phyloP scores from a whole-genome alignment of 179 eudicot genomes.

The Carnegiea gigantea region DNA sequence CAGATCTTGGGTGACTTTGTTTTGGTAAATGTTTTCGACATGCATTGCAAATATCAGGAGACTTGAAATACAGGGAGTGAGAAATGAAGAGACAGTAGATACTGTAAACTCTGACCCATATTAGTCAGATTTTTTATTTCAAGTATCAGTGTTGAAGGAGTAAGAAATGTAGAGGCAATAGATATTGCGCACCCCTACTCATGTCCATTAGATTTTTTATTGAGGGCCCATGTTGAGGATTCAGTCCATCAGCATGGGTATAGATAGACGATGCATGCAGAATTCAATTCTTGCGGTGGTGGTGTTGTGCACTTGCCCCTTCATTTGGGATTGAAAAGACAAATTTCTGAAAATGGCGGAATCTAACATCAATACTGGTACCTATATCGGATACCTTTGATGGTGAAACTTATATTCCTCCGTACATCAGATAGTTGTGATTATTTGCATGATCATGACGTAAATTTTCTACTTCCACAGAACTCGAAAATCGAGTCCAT shows the following conservation, averaged over 20 bases:
- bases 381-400: background rate
- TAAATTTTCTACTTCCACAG: conserved; percentile 33
- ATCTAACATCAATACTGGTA: background rate
- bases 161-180: background rate
- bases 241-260: background rate
- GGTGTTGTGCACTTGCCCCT: background rate
- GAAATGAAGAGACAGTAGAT: too few relatives aligned
- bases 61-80: too few relatives aligned
- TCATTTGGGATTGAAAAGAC: background rate
- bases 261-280: too few relatives aligned
- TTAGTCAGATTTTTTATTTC: too few relatives aligned
- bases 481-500: conserved; percentile 57
- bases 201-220: background rate
- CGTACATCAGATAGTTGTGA: background rate
- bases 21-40: too few relatives aligned
- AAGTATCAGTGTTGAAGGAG: too few relatives aligned
- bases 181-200: background rate
- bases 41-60: too few relatives aligned
- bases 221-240: background rate
- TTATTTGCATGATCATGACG: background rate
- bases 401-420: background rate
- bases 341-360: background rate
- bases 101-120: too few relatives aligned
- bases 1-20: too few relatives aligned
- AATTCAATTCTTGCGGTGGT: background rate